Percentiles rank a stretch among this genome's conserved stretches.
phyloP scores from a whole-genome alignment of 805 yeast species.

The Wickerhamomyces mucosus region DNA sequence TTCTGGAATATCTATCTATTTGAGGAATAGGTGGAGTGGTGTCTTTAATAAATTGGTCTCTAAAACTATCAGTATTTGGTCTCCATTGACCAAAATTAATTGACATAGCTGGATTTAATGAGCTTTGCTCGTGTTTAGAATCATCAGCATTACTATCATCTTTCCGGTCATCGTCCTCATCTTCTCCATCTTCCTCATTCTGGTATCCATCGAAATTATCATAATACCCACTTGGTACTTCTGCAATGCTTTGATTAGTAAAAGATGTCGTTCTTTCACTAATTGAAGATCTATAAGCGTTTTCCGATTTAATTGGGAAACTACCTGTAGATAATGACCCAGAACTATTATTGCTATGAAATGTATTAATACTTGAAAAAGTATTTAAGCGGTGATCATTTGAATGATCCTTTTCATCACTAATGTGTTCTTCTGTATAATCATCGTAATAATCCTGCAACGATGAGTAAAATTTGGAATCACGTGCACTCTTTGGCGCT shows the following conservation, averaged over 20 bases:
- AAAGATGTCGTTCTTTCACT: conserved; percentile 18
- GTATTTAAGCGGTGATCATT: too few relatives aligned
- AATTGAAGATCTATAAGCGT: conserved; percentile 14
- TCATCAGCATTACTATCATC: background rate
- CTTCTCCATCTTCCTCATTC: background rate
- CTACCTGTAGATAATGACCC: conserved; percentile 25
- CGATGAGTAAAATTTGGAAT: conserved; percentile 17
- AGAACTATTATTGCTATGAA: too few relatives aligned
- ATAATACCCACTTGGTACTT: conserved; percentile 6
- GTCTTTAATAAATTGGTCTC: conserved; percentile 39
- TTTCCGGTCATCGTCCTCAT: conserved; percentile 3
- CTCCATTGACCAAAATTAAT: conserved; percentile 47
- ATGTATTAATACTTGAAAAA: too few relatives aligned
- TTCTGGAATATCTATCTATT: conserved; percentile 22
- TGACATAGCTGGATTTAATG: conserved; percentile 20
- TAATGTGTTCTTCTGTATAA: too few relatives aligned
- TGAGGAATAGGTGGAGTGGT: conserved; percentile 17
- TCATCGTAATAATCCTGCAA: conserved; percentile 20
- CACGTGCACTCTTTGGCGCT: conserved; percentile 5
- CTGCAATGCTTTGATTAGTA: conserved; percentile 11
- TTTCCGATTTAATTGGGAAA: conserved; percentile 19
- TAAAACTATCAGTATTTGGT: conserved; percentile 42
- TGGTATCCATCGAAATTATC: background rate
- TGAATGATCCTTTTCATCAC: too few relatives aligned
- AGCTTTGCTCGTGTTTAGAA: too few relatives aligned